These are phyloP conservation scores for Botrytis galanthina DNA, from an alignment of 2,329 filamentous ascomycete species.

Conservation along the genomic window DNA sequence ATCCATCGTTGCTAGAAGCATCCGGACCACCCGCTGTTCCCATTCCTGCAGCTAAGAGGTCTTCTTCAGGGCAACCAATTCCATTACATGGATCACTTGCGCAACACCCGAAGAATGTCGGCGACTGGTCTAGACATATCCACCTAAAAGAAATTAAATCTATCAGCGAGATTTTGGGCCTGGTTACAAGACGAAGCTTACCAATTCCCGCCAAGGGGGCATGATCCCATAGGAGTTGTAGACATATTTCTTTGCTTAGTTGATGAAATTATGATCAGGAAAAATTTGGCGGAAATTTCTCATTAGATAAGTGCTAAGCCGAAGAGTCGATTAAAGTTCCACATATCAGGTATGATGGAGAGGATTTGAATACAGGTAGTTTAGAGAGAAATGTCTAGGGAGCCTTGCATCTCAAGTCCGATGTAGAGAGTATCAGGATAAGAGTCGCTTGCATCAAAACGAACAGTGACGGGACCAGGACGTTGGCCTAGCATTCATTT, in stretches of 20 bases:
- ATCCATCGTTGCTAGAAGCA: slow-evolving; percentile 1
- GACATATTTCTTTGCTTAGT: not conserved
- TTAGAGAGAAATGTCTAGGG: too few relatives aligned
- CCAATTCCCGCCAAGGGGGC: not conserved
- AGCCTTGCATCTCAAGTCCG: not conserved
- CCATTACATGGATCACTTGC: slow-evolving; percentile 26
- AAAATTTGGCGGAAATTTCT: not conserved
- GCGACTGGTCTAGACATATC: slow-evolving; percentile 23
- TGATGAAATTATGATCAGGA: not conserved
- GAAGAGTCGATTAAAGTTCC: not conserved
- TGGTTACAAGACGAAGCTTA: not conserved
- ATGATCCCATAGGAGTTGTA: not conserved
- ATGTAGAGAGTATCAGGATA: not conserved
- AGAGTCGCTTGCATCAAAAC: not conserved
- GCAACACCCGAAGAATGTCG: slow-evolving; percentile 29
- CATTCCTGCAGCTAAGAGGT: slow-evolving; percentile 26
- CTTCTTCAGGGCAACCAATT: slow-evolving; percentile 21
- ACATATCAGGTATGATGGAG: not conserved
- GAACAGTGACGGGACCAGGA: not conserved
- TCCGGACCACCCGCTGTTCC: slow-evolving; percentile 17
- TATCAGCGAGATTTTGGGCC: not conserved
- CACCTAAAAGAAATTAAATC: slow-evolving; percentile 11
- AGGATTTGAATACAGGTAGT: not conserved
- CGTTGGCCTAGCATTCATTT: not conserved
- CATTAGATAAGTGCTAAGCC: not conserved